Evolutionary conservation across 441 rosid species (phyloP), one percentile per base, ranked within the genome.

Genomic region (Pelargonium citronellum): DNA sequence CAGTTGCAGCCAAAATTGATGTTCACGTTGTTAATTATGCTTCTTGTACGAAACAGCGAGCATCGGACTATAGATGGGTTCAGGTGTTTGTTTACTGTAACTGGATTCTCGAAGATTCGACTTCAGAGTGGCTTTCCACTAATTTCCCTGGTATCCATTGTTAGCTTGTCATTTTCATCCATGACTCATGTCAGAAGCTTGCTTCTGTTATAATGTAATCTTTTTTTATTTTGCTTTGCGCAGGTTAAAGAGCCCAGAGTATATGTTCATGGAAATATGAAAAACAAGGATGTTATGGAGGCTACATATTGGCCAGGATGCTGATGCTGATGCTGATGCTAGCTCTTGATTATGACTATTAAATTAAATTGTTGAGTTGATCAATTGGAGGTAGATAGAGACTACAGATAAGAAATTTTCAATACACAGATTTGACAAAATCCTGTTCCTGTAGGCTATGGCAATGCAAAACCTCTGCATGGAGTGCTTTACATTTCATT

Each of bases 41-140:
- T 34, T 57, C 2, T 53, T 2, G 47, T 19, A 5, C 27, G 17
- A 39, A 58, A 73, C 78, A 85, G 87, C 75, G 96, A 94, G 82
- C 92, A 89, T 75, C 51, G 78, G 24, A 67, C 60, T 46, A 74
- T 91, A 73, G 87, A 77, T 74, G 96, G 99, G 73, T 91, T 81
- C 83, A 71, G 79, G 75, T 91, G 97, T 76, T 86, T 90, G 70
- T 87, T 82, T 77, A 70, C 75, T 5, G 81, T 80, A 66, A 77
- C 84, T 62, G 96, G 91, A 64, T 91, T 91, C 81, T 81, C 90
- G 3, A 83, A 87, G 82, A 62, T 88, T 46, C 81, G 71, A 24
- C 80, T 83, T 69, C 90, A 81, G 75, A 77, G 66, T 66, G 72
- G 76, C 27, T 75, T 87, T 75, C 92, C 92, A 41, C 96, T 90